Conservation (phyloP, 495 filamentous ascomycete species). For the Viridothelium virens region DNA sequence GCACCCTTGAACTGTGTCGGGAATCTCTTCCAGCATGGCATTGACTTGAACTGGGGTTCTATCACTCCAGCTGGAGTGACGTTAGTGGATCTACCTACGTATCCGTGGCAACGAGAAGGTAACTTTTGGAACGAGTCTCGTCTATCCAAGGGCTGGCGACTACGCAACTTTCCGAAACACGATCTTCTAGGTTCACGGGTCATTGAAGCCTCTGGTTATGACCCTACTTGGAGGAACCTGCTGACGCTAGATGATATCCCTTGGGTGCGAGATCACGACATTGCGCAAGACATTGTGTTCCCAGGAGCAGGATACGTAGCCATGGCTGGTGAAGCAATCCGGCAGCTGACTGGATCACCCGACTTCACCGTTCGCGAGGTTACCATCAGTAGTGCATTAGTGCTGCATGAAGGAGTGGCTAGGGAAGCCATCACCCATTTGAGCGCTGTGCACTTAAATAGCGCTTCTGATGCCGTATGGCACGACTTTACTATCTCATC, state of each 20-base stretch:
- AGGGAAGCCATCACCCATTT: slow-evolving; percentile 5
- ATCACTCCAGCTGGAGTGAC: not conserved
- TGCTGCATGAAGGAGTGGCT: not conserved
- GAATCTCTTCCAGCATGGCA: not conserved
- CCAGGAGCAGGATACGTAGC: slow-evolving; percentile 39
- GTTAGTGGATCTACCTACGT: slow-evolving; percentile 8
- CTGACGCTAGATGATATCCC: slow-evolving; percentile 33
- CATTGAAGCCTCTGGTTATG: slow-evolving; percentile 41
- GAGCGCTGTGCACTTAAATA: not conserved
- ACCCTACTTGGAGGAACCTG: slow-evolving; percentile 36
- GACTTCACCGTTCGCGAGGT: slow-evolving; percentile 8
- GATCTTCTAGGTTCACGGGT: slow-evolving; percentile 49
- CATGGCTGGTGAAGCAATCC: slow-evolving; percentile 38
- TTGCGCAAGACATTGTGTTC: slow-evolving; percentile 37
- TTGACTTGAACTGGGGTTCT: not conserved
- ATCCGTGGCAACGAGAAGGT: slow-evolving; percentile 5
- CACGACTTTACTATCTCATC: not conserved
- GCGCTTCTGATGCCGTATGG: not conserved
- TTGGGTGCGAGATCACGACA: slow-evolving; percentile 39
- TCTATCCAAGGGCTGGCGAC: slow-evolving; percentile 42
- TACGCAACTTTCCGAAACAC: slow-evolving; percentile 39
- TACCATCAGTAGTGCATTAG: not conserved
- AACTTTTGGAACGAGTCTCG: slow-evolving; percentile 23
- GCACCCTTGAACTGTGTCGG: not conserved
- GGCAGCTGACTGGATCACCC: not conserved